A percentile compares a stretch with the other conserved stretches of the same genome.
Evolutionary conservation across 2,329 filamentous ascomycete species (phyloP).

Genomic region (Apiospora phragmitis): DNA sequence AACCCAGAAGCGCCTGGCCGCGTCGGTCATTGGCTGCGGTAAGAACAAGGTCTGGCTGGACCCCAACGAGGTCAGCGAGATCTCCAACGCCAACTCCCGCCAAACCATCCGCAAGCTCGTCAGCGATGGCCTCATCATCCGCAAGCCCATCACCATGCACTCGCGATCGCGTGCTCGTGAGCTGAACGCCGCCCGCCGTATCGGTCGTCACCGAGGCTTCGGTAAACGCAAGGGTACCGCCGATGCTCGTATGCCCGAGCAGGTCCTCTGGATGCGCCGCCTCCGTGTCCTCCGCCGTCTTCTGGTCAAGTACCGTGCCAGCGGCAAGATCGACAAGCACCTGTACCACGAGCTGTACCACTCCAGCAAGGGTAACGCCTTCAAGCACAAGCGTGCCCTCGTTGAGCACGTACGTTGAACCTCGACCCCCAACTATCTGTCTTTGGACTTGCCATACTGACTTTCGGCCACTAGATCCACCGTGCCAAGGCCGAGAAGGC

Average conservation of each 20-base stretch:
- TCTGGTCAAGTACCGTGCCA: conserved; percentile 99
- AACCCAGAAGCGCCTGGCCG: conserved; percentile 99
- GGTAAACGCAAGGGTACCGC: conserved; percentile 99
- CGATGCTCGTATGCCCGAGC: conserved; percentile 98
- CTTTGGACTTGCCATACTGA: conserved; percentile 18
- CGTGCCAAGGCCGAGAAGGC: conserved; percentile 99
- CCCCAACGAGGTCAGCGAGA: conserved; percentile 98
- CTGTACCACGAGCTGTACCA: conserved; percentile 99
- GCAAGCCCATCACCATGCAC: conserved; percentile 99
- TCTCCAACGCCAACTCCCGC: conserved; percentile 99
- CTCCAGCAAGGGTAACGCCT: conserved; percentile 99
- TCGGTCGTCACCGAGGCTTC: conserved; percentile 97
- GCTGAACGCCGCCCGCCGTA: conserved; percentile 89
- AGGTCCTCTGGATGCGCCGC: conserved; percentile 99
- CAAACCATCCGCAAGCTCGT: conserved; percentile 99
- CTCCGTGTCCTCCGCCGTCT: conserved; percentile 98
- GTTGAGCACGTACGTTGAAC: conserved; percentile 93
- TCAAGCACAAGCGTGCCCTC: conserved; percentile 99
- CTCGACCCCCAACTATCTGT: background rate
- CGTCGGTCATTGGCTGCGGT: conserved; percentile 97
- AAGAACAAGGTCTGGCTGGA: conserved; percentile 99
- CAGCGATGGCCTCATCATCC: conserved; percentile 99
- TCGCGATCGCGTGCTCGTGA: conserved; percentile 94
- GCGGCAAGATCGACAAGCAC: conserved; percentile 99
- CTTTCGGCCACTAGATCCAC: conserved; percentile 74